A percentile compares a stretch with the other conserved stretches of the same genome.
These are phyloP conservation scores for Hyaloperonospora brassicae DNA, from an alignment of 352 stramenopile species.

Conservation along the genomic window DNA sequence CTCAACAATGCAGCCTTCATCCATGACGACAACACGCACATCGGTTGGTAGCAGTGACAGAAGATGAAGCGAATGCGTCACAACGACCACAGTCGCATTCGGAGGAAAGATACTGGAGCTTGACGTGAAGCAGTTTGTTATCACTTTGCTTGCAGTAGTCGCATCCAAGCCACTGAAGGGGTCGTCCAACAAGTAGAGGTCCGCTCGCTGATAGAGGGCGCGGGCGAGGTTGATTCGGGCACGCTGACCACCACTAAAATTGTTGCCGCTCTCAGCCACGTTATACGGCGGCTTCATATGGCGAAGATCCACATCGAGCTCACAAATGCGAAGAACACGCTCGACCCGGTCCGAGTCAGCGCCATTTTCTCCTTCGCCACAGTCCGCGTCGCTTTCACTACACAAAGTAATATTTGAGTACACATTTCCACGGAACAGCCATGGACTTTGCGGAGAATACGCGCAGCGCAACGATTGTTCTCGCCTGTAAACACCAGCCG, in stretches of 20 bases:
- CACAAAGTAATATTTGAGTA: constrained; percentile 58
- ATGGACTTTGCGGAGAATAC: constrained; percentile 73
- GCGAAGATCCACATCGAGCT: constrained; percentile 61
- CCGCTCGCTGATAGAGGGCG: constrained; percentile 58
- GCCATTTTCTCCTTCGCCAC: background rate
- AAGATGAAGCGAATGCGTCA: constrained; percentile 70
- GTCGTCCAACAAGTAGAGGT: constrained; percentile 86
- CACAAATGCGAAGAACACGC: constrained; percentile 52
- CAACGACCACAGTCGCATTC: constrained; percentile 53
- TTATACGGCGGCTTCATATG: constrained; percentile 33
- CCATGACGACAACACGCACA: constrained; percentile 49
- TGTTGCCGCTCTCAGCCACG: constrained; percentile 60
- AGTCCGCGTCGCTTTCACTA: constrained; percentile 10
- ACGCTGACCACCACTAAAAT: constrained; percentile 83
- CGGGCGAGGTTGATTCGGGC: constrained; percentile 80
- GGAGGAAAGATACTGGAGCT: constrained; percentile 40
- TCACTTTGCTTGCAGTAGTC: constrained; percentile 41
- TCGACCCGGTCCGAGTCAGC: constrained; percentile 40
- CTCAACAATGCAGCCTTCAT: constrained; percentile 47
- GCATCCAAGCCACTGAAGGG: constrained; percentile 75
- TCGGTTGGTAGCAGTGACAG: constrained; percentile 39
- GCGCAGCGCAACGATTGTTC: constrained; percentile 19
- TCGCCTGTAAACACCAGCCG: background rate
- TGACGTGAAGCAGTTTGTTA: constrained; percentile 38
- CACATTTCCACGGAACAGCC: constrained; percentile 59